These are phyloP conservation scores for Cryptococcus sp. DNA, from an alignment of 1,284 basidiomycete species.

Conservation along the genomic window DNA sequence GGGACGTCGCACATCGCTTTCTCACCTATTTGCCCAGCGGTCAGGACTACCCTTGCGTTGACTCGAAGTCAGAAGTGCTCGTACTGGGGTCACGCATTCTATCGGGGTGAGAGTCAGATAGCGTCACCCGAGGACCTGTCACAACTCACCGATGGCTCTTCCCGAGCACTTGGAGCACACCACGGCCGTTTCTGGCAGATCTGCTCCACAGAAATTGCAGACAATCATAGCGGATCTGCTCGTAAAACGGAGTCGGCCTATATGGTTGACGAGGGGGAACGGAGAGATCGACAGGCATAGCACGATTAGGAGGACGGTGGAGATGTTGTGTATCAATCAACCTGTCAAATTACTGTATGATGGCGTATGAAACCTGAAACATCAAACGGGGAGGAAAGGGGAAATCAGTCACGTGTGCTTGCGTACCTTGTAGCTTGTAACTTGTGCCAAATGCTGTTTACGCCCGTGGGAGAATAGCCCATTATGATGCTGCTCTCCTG, in stretches of 20 bases:
- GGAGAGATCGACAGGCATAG: not conserved
- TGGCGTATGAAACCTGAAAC: too few relatives aligned
- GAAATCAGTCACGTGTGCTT: too few relatives aligned
- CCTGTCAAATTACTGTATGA: too few relatives aligned
- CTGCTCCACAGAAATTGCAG: slow-evolving; percentile 15
- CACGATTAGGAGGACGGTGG: too few relatives aligned
- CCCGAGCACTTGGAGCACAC: slow-evolving; percentile 17
- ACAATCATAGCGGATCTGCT: slow-evolving; percentile 11
- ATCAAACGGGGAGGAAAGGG: too few relatives aligned
- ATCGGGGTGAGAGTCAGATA: too few relatives aligned
- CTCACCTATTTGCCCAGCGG: slow-evolving; percentile 21
- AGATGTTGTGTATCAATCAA: too few relatives aligned
- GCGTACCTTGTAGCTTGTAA: too few relatives aligned
- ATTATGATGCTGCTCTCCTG: too few relatives aligned
- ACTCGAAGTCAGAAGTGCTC: slow-evolving; percentile 5
- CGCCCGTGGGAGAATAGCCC: too few relatives aligned
- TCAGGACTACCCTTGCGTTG: slow-evolving; percentile 15
- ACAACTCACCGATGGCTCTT: slow-evolving; percentile 11
- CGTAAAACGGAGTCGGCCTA: not conserved
- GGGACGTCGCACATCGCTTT: not conserved
- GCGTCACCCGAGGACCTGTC: not conserved
- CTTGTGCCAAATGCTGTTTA: too few relatives aligned
- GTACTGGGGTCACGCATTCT: slow-evolving; percentile 15
- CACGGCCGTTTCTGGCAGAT: not conserved
- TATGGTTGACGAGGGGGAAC: not conserved